Conservation (phyloP, 129 eudicot species). For the Cynara cardunculus region DNA sequence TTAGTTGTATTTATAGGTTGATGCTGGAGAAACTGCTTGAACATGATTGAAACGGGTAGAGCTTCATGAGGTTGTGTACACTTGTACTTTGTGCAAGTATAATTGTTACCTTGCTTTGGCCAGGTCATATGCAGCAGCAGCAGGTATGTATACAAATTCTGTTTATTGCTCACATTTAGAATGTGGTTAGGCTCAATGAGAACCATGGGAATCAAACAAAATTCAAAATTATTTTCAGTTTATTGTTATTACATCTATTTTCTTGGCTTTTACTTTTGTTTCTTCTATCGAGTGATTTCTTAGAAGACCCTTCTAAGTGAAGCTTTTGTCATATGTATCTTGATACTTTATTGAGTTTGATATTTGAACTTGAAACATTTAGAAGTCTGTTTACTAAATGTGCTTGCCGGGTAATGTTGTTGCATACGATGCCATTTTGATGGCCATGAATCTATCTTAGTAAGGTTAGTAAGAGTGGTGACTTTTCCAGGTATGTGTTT, state of each 20-base stretch:
- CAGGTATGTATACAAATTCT: conserved; percentile 1
- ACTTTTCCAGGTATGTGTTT: too few species aligned
- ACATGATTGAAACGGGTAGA: background rate
- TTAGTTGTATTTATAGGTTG: conserved; percentile 21
- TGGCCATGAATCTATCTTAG: too few species aligned
- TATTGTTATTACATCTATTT: conserved; percentile 1
- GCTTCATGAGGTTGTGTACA: conserved; percentile 6
- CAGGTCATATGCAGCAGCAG: background rate
- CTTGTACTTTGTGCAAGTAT: too few species aligned
- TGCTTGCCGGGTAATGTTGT: background rate
- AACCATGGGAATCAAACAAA: conserved; percentile 14
- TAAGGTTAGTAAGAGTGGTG: too few species aligned
- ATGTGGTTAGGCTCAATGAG: conserved; percentile 5
- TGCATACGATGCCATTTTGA: too few species aligned
- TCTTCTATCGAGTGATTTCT: background rate
- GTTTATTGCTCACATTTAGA: conserved; percentile 13
- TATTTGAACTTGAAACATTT: background rate
- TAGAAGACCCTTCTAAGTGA: background rate
- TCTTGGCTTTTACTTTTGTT: background rate
- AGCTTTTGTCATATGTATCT: background rate
- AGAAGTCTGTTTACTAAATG: too few species aligned
- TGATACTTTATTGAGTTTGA: background rate
- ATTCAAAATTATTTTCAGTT: background rate
- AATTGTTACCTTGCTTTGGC: background rate
- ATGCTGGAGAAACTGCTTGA: background rate